Conservation (phyloP, 2,329 filamentous ascomycete species). For the Sphaerostilbella broomeana region DNA sequence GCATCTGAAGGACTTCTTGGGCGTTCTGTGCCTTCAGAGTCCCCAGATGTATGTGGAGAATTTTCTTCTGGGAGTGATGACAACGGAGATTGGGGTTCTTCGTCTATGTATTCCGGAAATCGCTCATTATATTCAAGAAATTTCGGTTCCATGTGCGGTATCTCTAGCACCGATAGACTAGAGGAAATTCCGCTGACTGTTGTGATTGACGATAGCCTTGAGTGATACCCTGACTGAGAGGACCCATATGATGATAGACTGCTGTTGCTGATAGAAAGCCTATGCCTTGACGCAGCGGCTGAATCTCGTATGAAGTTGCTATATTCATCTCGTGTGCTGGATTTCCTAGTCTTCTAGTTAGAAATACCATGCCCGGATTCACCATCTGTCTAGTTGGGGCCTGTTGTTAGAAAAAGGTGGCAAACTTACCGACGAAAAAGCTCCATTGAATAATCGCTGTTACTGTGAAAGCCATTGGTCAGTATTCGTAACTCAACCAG, state of each 20-base stretch:
- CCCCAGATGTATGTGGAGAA: not conserved
- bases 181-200: slow-evolving; percentile 39
- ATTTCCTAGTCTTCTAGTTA: slow-evolving; percentile 7
- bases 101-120: slow-evolving; percentile 7
- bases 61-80: not conserved
- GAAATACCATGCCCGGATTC: too few relatives aligned
- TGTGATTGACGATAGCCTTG: slow-evolving; percentile 48
- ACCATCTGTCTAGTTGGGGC: too few relatives aligned
- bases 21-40: slow-evolving; percentile 1
- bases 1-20: slow-evolving; percentile 21
- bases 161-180: slow-evolving; percentile 29
- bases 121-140: slow-evolving; percentile 23
- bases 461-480: too few relatives aligned
- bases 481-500: too few relatives aligned
- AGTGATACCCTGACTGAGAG: slow-evolving; percentile 42
- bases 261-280: slow-evolving; percentile 43
- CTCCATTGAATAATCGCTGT: too few relatives aligned
- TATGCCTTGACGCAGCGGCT: slow-evolving; percentile 18
- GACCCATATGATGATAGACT: slow-evolving; percentile 45
- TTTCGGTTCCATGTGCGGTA: slow-evolving; percentile 32
- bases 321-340: not conserved
- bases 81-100: slow-evolving; percentile 5
- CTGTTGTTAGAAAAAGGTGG: too few relatives aligned
- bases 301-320: not conserved
- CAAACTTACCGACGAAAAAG: too few relatives aligned